Evolutionary conservation across 1,139 yeast species (phyloP).

Genomic region (Yamadazyma buinensis): DNA sequence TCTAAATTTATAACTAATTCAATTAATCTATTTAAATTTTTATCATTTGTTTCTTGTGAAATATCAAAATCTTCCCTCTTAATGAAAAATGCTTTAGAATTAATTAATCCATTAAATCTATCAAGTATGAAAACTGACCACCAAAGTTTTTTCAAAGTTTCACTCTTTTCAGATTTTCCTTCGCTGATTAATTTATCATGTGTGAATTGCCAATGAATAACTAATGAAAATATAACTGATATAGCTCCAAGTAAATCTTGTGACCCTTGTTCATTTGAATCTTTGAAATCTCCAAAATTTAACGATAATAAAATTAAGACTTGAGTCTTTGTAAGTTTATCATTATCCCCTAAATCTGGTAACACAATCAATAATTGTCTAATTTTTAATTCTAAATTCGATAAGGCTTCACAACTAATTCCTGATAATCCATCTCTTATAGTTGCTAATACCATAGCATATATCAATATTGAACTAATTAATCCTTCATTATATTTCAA

Average conservation of each 20-base stretch:
- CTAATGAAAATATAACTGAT: slow-evolving; percentile 26
- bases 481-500: slow-evolving; percentile 18
- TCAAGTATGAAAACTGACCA: slow-evolving; percentile 35
- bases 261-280: slow-evolving; percentile 35
- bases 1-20: slow-evolving; percentile 3
- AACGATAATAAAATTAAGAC: slow-evolving; percentile 27
- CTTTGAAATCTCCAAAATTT: slow-evolving; percentile 27
- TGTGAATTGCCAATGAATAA: slow-evolving; percentile 28
- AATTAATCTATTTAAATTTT: slow-evolving; percentile 3
- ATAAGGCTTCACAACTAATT: slow-evolving; percentile 19
- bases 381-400: slow-evolving; percentile 25
- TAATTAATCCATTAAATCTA: slow-evolving; percentile 24
- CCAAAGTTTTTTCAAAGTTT: slow-evolving; percentile 30
- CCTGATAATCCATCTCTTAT: slow-evolving; percentile 27
- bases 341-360: slow-evolving; percentile 34
- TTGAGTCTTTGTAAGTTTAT: slow-evolving; percentile 26
- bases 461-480: slow-evolving; percentile 24
- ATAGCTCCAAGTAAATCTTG: slow-evolving; percentile 33
- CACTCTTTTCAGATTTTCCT: slow-evolving; percentile 15
- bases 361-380: slow-evolving; percentile 23
- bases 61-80: slow-evolving; percentile 14
- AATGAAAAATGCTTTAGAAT: slow-evolving; percentile 14
- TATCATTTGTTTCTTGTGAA: slow-evolving; percentile 5
- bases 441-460: slow-evolving; percentile 26
- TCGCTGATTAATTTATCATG: slow-evolving; percentile 8